A percentile compares a stretch with the other conserved stretches of the same genome.
Evolutionary conservation across 345 rosid genomes (phyloP).

Genomic region (Aegle marmelos): DNA sequence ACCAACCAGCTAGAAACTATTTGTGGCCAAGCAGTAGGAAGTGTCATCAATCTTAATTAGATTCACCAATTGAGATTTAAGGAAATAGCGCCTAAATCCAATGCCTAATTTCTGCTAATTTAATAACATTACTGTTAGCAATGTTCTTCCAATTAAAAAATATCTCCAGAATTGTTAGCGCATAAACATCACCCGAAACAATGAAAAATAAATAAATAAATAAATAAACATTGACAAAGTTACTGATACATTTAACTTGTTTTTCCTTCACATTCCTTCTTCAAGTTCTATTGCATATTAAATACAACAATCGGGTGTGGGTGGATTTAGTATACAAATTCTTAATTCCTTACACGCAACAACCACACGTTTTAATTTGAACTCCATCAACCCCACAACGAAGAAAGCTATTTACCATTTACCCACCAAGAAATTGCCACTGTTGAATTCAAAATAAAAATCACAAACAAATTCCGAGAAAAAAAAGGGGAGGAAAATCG

Average conservation of each 20-base stretch:
- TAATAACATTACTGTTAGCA: no score
- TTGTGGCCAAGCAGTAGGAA: no score
- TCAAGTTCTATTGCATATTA: neutral
- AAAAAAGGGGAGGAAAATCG: conserved; percentile 1
- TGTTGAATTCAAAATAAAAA: conserved; percentile 12
- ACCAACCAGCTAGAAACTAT: no score
- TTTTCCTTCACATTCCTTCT: neutral
- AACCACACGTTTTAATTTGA: neutral
- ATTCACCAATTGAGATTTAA: no score
- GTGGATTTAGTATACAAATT: neutral
- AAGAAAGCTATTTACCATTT: conserved; percentile 17
- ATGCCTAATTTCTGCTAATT: no score
- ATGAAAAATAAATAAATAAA: neutral
- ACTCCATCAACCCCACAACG: neutral
- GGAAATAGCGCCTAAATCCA: no score
- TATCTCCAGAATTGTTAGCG: no score
- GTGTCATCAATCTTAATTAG: no score
- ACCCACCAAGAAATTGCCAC: conserved; percentile 1
- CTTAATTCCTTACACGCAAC: conserved; percentile 11
- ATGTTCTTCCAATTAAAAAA: no score
- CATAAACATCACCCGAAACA: neutral
- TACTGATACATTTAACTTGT: neutral
- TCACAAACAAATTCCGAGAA: neutral
- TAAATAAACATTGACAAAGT: neutral
- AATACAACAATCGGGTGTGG: neutral